Percentiles rank a stretch among this genome's conserved stretches.
Evolutionary conservation across 306 rosid genomes (phyloP).

Genomic region (Pyrus pyrifolia): DNA sequence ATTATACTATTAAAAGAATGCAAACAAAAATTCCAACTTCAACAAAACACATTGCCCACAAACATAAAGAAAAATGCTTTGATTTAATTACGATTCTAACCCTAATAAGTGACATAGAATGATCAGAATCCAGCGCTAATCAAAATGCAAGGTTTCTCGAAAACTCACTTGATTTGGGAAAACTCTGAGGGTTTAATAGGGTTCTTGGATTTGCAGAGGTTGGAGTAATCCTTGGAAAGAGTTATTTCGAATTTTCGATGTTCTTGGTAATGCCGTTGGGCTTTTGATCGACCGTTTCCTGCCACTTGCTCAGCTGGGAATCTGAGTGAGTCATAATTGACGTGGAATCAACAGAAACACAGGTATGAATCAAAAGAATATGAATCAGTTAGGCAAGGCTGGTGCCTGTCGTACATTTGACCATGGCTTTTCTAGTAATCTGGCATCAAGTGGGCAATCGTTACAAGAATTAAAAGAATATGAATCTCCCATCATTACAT

Average conservation of each 20-base stretch:
- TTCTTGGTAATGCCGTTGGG: constrained; percentile 67
- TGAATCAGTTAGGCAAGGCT: background rate
- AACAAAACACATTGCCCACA: background rate
- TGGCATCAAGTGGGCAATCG: background rate
- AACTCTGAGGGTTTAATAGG: constrained; percentile 62
- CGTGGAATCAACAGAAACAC: background rate
- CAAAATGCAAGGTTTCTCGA: background rate
- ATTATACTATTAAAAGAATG: background rate
- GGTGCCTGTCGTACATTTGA: background rate
- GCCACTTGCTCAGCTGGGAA: constrained; percentile 39
- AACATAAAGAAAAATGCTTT: background rate
- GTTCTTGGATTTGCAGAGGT: constrained; percentile 53
- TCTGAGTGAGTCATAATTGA: background rate
- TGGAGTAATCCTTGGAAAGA: constrained; percentile 69
- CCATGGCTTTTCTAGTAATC: background rate
- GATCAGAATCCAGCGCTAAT: background rate
- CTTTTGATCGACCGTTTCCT: constrained; percentile 45
- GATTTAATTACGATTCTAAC: too few relatives aligned
- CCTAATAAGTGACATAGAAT: background rate
- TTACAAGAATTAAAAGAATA: background rate
- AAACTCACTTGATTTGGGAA: constrained; percentile 59
- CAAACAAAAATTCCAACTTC: background rate
- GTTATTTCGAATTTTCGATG: constrained; percentile 33
- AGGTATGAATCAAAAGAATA: background rate
- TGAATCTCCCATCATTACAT: background rate